phyloP scores from a whole-genome alignment of 257 asterid genomes.

The Capsicum pubescens region DNA sequence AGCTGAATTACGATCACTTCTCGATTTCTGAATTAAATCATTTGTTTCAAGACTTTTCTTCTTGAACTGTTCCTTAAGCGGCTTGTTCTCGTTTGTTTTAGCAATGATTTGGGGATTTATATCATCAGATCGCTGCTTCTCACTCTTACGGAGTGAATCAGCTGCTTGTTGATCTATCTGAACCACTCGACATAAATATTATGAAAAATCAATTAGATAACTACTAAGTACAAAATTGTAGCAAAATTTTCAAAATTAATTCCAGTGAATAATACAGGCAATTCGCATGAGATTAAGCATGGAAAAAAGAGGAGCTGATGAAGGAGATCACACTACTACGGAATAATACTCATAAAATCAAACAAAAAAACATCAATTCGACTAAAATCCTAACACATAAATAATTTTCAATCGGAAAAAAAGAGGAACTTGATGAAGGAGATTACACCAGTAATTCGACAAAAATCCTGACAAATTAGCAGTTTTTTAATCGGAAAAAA shows the following conservation, averaged over 20 bases:
- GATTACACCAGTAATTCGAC: no score
- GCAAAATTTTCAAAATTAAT: neutral
- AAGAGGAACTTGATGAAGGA: no score
- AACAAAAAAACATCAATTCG: no score
- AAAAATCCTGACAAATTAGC: no score
- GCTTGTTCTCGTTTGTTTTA: slow-evolving; percentile 55
- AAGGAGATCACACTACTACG: no score
- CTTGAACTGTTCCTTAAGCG: slow-evolving; percentile 82
- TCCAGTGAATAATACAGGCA: neutral
- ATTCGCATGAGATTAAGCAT: neutral
- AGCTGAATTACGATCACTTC: slow-evolving; percentile 41
- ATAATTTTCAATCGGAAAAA: no score
- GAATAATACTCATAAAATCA: no score
- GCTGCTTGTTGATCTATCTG: slow-evolving; percentile 99
- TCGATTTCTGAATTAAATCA: slow-evolving; percentile 31
- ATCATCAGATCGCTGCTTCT: slow-evolving; percentile 58
- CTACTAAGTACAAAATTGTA: neutral
- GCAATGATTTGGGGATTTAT: slow-evolving; percentile 48
- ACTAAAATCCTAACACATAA: no score
- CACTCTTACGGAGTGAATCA: slow-evolving; percentile 80
- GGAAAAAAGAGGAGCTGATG: no score
- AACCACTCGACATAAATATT: slow-evolving; percentile 38
- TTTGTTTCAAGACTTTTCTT: slow-evolving; percentile 57
- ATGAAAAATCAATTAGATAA: slow-evolving; percentile 25
- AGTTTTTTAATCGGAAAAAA: no score